Percentiles rank a stretch among this genome's conserved stretches.
Evolutionary conservation across 179 eudicot genomes (phyloP).

Genomic region (Corrigiola litoralis): DNA sequence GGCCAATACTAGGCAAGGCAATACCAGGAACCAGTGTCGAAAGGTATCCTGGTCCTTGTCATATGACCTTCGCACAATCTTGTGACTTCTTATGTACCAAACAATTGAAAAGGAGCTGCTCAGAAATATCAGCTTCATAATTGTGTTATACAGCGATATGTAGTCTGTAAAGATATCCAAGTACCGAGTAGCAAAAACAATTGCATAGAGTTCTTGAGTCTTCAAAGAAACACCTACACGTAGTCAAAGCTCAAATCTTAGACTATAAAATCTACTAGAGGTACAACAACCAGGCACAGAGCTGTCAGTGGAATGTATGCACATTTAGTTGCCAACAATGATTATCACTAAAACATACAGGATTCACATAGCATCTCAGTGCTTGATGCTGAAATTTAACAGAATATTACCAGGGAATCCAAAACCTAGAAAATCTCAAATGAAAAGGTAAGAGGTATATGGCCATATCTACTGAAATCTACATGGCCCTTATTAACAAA

Average conservation of each 20-base stretch:
- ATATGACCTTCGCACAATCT: conserved; percentile 85
- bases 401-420: not conserved
- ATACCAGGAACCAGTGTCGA: conserved; percentile 68
- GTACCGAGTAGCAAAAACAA: conserved; percentile 92
- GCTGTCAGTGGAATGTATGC: not conserved
- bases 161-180: conserved; percentile 78
- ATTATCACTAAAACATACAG: not conserved
- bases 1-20: conserved; percentile 80
- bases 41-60: conserved; percentile 96
- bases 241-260: conserved; percentile 1
- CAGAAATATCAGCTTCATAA: conserved; percentile 84
- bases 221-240: conserved; percentile 81
- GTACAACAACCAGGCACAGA: not conserved
- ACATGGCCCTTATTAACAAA: not conserved
- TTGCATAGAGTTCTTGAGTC: conserved; percentile 91
- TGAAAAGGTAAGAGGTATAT: not conserved
- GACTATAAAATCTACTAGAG: not conserved
- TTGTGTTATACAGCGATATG: conserved; percentile 74
- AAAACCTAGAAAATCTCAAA: not conserved
- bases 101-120: conserved; percentile 86
- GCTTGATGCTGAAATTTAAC: not conserved
- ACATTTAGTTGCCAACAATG: not conserved
- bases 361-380: not conserved
- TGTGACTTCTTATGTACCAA: conserved; percentile 92
- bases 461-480: not conserved